Evolutionary conservation across 495 filamentous ascomycete species (phyloP).

Genomic region (Penicillium coffeae): DNA sequence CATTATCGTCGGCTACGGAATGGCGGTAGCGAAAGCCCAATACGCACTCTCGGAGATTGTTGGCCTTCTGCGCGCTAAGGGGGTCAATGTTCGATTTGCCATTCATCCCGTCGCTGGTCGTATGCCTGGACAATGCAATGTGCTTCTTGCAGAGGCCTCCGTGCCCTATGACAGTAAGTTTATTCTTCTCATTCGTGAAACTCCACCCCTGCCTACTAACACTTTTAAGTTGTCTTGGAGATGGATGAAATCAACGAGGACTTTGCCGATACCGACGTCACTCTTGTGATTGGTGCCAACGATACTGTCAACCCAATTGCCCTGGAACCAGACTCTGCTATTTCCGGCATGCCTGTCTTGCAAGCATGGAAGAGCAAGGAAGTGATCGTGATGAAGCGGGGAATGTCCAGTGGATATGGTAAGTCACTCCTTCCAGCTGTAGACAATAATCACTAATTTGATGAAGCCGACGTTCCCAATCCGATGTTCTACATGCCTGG

Average conservation of each 20-base stretch:
- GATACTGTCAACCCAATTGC: conserved; percentile 85
- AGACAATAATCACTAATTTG: no score
- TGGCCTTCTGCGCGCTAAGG: conserved; percentile 60
- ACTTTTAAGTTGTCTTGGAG: conserved; percentile 59
- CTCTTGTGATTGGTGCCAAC: conserved; percentile 80
- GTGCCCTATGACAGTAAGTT: conserved; percentile 71
- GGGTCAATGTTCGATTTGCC: conserved; percentile 76
- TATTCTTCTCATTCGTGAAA: neutral
- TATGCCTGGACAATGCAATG: conserved; percentile 86
- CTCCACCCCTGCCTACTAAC: conserved; percentile 21
- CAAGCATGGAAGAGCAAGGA: conserved; percentile 90
- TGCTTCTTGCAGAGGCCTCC: conserved; percentile 73
- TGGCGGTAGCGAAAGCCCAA: conserved; percentile 85
- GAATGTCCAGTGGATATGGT: conserved; percentile 79
- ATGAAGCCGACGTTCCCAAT: conserved; percentile 81
- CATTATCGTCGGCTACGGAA: conserved; percentile 80
- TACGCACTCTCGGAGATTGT: conserved; percentile 80
- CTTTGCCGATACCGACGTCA: conserved; percentile 76
- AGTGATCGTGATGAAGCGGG: conserved; percentile 80
- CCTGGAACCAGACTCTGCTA: conserved; percentile 69
- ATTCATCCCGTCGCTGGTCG: conserved; percentile 81
- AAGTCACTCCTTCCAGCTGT: conserved; percentile 16
- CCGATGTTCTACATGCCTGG: conserved; percentile 85
- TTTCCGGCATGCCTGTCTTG: conserved; percentile 82
- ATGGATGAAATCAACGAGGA: conserved; percentile 93